A percentile compares a stretch with the other conserved stretches of the same genome.
Evolutionary conservation across 2,329 filamentous ascomycete genomes (phyloP).

Genomic region (Alternaria sp.): DNA sequence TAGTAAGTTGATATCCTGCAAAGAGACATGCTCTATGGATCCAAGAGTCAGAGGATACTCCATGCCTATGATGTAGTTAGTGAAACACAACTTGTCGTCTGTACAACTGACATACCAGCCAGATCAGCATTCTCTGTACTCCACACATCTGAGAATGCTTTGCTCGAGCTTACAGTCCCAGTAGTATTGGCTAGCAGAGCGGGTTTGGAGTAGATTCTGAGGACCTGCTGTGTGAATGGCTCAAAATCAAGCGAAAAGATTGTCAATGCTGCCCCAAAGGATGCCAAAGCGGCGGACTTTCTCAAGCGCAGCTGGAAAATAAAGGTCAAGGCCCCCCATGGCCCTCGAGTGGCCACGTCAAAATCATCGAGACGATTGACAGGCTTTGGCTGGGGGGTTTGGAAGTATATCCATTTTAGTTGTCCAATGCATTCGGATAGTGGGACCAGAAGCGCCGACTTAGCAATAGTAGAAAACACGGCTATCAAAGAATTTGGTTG

Average conservation of each 20-base stretch:
- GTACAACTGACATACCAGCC: not conserved
- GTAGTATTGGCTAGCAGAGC: not conserved
- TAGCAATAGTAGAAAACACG: not conserved
- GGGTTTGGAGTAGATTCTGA: not conserved
- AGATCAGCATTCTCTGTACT: not conserved
- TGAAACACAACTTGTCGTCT: not conserved
- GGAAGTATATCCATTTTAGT: not conserved
- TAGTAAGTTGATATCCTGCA: not conserved
- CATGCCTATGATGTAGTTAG: rapidly evolving
- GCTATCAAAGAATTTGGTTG: not conserved
- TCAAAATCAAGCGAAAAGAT: not conserved
- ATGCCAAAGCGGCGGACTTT: not conserved
- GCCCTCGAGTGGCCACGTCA: not conserved
- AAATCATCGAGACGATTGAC: not conserved
- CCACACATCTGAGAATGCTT: rapidly evolving
- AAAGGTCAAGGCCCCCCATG: not conserved
- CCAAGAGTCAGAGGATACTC: not conserved
- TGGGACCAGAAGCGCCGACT: not conserved
- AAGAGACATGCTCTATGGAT: rapidly evolving
- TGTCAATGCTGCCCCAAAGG: not conserved
- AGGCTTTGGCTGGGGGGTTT: not conserved
- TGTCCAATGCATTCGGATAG: not conserved
- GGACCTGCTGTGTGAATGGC: not conserved
- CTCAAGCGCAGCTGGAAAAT: not conserved
- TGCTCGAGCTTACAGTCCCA: not conserved